phyloP scores from a whole-genome alignment of 495 filamentous ascomycete genomes.

The Talaromyces liani region DNA sequence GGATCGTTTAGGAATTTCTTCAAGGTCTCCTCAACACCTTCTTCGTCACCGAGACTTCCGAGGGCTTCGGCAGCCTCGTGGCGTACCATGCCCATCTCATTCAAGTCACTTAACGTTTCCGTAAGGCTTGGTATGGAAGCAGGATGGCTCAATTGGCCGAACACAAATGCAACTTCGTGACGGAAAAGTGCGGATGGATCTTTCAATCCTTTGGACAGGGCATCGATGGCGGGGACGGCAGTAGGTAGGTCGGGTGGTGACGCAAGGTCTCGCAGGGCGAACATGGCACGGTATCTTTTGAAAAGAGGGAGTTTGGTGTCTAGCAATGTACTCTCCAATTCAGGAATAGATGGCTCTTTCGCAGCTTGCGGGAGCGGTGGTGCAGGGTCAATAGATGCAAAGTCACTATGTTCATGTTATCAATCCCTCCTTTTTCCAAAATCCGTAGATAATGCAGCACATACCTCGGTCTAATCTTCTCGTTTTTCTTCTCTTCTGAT shows the following conservation, averaged over 20 bases:
- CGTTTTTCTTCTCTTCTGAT: constrained; percentile 57
- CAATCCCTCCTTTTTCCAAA: neutral
- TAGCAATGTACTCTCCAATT: constrained; percentile 67
- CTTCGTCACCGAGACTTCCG: constrained; percentile 89
- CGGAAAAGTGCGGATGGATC: constrained; percentile 92
- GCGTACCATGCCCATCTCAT: constrained; percentile 90
- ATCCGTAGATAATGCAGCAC: constrained; percentile 7
- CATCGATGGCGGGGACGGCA: constrained; percentile 72
- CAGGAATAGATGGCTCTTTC: constrained; percentile 54
- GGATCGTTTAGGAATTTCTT: constrained; percentile 80
- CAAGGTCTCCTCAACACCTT: constrained; percentile 82
- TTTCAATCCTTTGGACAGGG: constrained; percentile 77
- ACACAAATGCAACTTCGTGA: constrained; percentile 97
- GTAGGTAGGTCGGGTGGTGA: constrained; percentile 87
- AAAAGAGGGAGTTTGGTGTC: constrained; percentile 77
- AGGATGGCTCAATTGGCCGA: constrained; percentile 90
- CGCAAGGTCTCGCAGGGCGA: constrained; percentile 85
- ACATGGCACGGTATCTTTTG: constrained; percentile 95
- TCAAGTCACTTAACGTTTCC: constrained; percentile 63
- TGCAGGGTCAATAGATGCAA: constrained; percentile 91
- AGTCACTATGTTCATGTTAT: constrained; percentile 53
- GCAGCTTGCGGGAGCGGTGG: constrained; percentile 68
- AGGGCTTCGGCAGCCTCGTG: constrained; percentile 97
- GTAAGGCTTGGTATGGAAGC: constrained; percentile 90
- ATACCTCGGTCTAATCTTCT: constrained; percentile 74